These are phyloP conservation scores for Amoebophrya sp. DNA, from an alignment of 169 alveolate species.

Conservation along the genomic window DNA sequence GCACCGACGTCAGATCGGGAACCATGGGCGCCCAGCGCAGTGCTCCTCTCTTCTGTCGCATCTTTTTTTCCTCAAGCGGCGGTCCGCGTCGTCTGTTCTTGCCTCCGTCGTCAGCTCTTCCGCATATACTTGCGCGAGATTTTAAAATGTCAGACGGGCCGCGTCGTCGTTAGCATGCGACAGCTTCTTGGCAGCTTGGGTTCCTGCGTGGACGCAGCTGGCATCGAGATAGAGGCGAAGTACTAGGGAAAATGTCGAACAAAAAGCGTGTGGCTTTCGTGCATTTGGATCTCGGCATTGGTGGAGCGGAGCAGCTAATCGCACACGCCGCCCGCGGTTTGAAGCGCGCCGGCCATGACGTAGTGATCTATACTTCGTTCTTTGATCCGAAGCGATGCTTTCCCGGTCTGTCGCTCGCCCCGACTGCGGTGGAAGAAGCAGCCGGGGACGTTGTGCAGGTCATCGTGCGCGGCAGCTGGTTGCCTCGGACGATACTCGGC, in stretches of 20 bases:
- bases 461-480: conserved; percentile 57
- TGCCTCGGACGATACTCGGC: conserved; percentile 48
- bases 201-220: no score
- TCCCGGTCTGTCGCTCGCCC: conserved; percentile 27
- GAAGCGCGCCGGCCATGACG: conserved; percentile 49
- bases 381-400: conserved; percentile 68
- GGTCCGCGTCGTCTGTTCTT: no score
- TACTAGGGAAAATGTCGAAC: background rate
- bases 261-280: conserved; percentile 48
- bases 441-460: conserved; percentile 37
- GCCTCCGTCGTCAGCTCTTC: no score
- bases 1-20: no score
- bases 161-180: no score
- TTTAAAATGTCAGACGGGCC: no score
- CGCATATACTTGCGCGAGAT: no score
- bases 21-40: no score
- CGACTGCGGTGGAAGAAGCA: background rate
- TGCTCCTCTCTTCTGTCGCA: no score
- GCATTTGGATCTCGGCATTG: conserved; percentile 85
- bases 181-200: no score
- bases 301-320: conserved; percentile 84
- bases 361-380: conserved; percentile 65
- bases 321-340: conserved; percentile 72
- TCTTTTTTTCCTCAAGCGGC: no score
- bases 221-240: no score